Evolutionary conservation across 1,284 basidiomycete species (phyloP).

Genomic region (Ceratobasidium theobromae): DNA sequence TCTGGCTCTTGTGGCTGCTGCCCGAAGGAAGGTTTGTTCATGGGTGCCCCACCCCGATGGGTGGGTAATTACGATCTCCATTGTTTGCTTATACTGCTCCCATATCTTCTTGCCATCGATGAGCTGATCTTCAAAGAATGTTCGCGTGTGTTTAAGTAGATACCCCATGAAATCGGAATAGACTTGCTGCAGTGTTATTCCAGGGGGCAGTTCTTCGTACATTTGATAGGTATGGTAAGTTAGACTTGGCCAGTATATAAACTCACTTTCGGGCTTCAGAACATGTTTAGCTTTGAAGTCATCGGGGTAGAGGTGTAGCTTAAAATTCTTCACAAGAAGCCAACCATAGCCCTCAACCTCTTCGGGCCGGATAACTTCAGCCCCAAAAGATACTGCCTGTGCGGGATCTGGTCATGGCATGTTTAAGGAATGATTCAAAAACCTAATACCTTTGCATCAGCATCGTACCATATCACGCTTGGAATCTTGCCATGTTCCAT

Average conservation of each 20-base stretch:
- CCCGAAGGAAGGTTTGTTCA: conserved; percentile 33
- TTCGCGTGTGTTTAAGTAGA: conserved; percentile 25
- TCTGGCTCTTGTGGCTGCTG: conserved; percentile 30
- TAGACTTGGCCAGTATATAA: too few relatives aligned
- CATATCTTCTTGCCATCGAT: conserved; percentile 22
- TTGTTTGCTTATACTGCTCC: background rate
- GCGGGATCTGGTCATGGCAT: background rate
- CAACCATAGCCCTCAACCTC: conserved; percentile 1
- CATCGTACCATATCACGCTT: conserved; percentile 29
- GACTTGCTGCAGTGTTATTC: too few relatives aligned
- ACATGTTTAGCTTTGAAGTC: background rate
- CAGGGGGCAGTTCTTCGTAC: too few relatives aligned
- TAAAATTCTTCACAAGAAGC: conserved; percentile 27
- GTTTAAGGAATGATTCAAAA: background rate
- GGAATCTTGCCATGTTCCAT: conserved; percentile 27
- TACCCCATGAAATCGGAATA: conserved; percentile 35
- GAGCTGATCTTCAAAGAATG: conserved; percentile 24
- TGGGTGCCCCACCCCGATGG: conserved; percentile 34
- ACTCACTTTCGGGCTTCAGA: background rate
- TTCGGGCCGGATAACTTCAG: conserved; percentile 4
- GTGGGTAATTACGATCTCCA: conserved; percentile 32
- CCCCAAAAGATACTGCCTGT: conserved; percentile 29
- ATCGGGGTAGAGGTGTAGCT: conserved; percentile 30
- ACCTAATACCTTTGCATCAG: background rate
- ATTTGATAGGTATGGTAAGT: too few relatives aligned